These are phyloP conservation scores for Colletotrichum higginsianum DNA, from an alignment of 2,329 filamentous ascomycete species.

Conservation along the genomic window DNA sequence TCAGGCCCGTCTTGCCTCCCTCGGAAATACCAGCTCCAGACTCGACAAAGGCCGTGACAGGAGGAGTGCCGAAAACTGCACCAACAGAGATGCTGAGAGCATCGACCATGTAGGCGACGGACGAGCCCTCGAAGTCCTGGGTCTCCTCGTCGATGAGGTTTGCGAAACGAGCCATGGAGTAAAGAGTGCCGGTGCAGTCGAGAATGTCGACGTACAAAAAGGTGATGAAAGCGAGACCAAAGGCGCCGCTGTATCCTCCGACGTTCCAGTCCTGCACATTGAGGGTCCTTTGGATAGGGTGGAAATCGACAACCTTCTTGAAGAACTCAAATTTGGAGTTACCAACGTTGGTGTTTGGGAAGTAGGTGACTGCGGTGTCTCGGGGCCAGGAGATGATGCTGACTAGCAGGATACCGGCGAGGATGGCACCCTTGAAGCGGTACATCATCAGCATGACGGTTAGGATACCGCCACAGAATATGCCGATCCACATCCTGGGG, in stretches of 20 bases:
- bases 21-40: slow-evolving; percentile 93
- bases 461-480: slow-evolving; percentile 87
- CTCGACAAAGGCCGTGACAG: slow-evolving; percentile 90
- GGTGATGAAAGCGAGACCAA: slow-evolving; percentile 87
- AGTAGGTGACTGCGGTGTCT: slow-evolving; percentile 82
- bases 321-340: slow-evolving; percentile 86
- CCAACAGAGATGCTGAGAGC: slow-evolving; percentile 85
- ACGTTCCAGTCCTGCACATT: slow-evolving; percentile 83
- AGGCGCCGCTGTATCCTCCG: slow-evolving; percentile 78
- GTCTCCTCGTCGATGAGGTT: slow-evolving; percentile 85
- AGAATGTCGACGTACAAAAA: slow-evolving; percentile 94
- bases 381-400: slow-evolving; percentile 93
- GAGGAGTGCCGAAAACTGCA: slow-evolving; percentile 81
- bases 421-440: slow-evolving; percentile 88
- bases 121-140: slow-evolving; percentile 89
- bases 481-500: slow-evolving; percentile 88
- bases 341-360: slow-evolving; percentile 80
- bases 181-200: slow-evolving; percentile 88
- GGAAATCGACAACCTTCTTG: slow-evolving; percentile 88
- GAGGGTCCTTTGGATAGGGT: slow-evolving; percentile 79
- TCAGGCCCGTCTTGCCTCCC: slow-evolving; percentile 88
- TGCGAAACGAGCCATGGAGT: slow-evolving; percentile 90
- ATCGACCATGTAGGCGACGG: slow-evolving; percentile 87
- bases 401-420: slow-evolving; percentile 85
- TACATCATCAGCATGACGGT: slow-evolving; percentile 88